Conservation (phyloP, 2,329 filamentous ascomycete genomes). For the Ophiostoma pallidulum region DNA sequence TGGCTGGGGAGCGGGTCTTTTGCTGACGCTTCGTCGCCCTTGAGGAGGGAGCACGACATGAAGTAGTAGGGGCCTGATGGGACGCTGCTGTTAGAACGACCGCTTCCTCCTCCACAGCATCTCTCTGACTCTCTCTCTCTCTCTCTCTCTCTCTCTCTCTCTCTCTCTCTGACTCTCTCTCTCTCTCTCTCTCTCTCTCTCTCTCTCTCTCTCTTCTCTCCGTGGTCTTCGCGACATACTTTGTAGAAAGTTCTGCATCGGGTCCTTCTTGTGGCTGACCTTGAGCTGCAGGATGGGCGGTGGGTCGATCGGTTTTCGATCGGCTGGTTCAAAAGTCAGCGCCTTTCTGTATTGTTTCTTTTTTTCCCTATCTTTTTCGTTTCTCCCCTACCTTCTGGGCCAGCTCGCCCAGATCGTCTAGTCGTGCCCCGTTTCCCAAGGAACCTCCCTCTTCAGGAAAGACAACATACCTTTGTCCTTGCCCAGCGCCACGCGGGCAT, state of each 20-base stretch:
- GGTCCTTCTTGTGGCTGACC: slow-evolving; percentile 36
- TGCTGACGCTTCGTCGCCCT: slow-evolving; percentile 31
- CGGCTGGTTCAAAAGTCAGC: slow-evolving; percentile 29
- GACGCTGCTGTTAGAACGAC: neutral
- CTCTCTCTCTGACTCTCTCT: neutral
- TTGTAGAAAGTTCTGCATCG: slow-evolving; percentile 39
- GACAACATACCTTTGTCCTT: slow-evolving; percentile 63
- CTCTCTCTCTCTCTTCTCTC: no score
- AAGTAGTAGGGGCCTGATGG: slow-evolving; percentile 38
- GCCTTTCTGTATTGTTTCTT: neutral
- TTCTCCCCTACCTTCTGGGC: no score
- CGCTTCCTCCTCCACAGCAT: neutral
- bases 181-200: no score
- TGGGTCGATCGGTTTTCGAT: slow-evolving; percentile 80
- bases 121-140: no score
- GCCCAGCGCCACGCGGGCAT: slow-evolving; percentile 58
- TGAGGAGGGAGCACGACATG: slow-evolving; percentile 35
- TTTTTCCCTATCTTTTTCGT: neutral
- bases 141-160: neutral
- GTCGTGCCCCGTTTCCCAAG: no score
- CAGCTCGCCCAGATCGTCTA: no score
- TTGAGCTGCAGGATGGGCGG: slow-evolving; percentile 72
- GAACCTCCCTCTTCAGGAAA: neutral
- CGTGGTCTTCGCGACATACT: no score
- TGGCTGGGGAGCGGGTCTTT: slow-evolving; percentile 37